phyloP scores from a whole-genome alignment of 2,329 filamentous ascomycete species.

The Aspergillus sp. region DNA sequence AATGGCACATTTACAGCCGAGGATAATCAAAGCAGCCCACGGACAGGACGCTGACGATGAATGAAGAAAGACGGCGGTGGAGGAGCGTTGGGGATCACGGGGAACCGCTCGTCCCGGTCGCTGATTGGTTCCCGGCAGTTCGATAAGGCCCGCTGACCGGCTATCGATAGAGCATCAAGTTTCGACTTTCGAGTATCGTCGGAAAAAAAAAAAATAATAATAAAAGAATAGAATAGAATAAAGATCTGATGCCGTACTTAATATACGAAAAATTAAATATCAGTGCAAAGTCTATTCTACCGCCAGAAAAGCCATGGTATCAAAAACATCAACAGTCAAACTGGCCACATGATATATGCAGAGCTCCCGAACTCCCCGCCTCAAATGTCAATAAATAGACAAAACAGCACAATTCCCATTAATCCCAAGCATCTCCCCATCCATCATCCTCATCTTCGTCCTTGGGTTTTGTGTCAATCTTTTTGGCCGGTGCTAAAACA shows the following conservation, averaged over 20 bases:
- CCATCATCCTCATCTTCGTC: constrained; percentile 39
- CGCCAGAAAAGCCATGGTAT: too few species aligned
- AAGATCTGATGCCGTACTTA: too few species aligned
- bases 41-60: constrained; percentile 1
- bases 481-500: constrained; percentile 52
- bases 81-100: constrained; percentile 11
- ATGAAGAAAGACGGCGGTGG: constrained; percentile 3
- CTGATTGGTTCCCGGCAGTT: constrained; percentile 5
- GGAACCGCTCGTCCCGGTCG: constrained; percentile 1
- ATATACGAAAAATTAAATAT: too few species aligned
- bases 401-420: constrained; percentile 1
- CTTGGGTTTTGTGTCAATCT: constrained; percentile 62
- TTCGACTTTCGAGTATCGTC: too few species aligned
- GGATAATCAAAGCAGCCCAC: too few species aligned
- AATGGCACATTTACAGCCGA: too few species aligned
- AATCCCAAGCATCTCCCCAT: constrained; percentile 48
- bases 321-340: too few species aligned
- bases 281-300: too few species aligned
- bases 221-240: too few species aligned
- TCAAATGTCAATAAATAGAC: background rate
- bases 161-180: too few species aligned
- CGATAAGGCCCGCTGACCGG: too few species aligned
- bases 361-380: background rate
- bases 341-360: background rate
- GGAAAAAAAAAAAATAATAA: too few species aligned